Evolutionary conservation across 2,329 filamentous ascomycete species (phyloP).

Genomic region (Aspergillus alliaceus): DNA sequence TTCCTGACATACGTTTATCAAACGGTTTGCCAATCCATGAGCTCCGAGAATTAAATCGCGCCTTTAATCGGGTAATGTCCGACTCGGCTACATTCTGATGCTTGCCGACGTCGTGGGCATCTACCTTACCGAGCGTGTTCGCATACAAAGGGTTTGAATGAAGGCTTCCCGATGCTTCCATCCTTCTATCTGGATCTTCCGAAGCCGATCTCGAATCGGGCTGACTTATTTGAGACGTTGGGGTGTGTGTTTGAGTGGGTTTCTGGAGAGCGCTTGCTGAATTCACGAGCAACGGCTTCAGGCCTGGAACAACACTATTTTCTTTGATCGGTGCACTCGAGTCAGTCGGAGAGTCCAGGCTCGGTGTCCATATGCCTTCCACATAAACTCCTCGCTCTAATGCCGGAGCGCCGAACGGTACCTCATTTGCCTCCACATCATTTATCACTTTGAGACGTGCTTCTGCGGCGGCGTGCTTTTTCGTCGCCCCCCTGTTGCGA

Average conservation of each 20-base stretch:
- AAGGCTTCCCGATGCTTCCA: background rate
- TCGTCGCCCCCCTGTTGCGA: slow-evolving; percentile 57
- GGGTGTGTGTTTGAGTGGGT: slow-evolving; percentile 3
- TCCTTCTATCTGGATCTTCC: background rate
- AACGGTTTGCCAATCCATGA: slow-evolving; percentile 22
- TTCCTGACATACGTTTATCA: slow-evolving; percentile 10
- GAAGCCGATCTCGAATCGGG: slow-evolving; percentile 2
- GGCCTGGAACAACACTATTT: slow-evolving; percentile 1
- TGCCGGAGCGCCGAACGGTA: slow-evolving; percentile 84
- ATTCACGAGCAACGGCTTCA: background rate
- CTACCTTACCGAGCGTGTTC: slow-evolving; percentile 4
- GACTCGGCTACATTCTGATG: background rate
- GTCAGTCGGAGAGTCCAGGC: slow-evolving; percentile 38
- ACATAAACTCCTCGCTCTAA: slow-evolving; percentile 80
- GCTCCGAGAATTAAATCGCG: slow-evolving; percentile 16
- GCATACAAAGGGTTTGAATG: slow-evolving; percentile 5
- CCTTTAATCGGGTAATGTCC: slow-evolving; percentile 10
- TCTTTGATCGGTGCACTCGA: slow-evolving; percentile 23
- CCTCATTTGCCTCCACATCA: slow-evolving; percentile 58
- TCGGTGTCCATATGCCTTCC: slow-evolving; percentile 78
- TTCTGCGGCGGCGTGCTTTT: slow-evolving; percentile 64
- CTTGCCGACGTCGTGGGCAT: background rate
- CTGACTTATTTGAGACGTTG: background rate
- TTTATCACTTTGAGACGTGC: slow-evolving; percentile 61
- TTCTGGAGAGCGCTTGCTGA: slow-evolving; percentile 1